A percentile compares a stretch with the other conserved stretches of the same genome.
phyloP scores from a whole-genome alignment of 2,329 filamentous ascomycete species.

The Diplocarpon rosae region DNA sequence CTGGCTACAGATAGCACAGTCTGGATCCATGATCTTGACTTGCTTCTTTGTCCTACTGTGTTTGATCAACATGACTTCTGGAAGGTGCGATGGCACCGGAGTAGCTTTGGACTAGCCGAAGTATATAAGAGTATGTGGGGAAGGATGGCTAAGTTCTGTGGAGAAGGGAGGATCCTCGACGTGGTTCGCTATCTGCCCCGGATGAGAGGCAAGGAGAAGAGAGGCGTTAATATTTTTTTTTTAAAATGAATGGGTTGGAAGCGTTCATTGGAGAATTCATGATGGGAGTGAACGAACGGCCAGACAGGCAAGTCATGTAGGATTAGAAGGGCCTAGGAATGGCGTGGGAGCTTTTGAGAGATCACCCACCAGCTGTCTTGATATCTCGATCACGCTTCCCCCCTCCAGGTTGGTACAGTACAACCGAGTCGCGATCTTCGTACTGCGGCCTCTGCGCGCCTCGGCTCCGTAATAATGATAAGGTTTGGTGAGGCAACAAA shows the following conservation, averaged over 20 bases:
- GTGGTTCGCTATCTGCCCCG: neutral
- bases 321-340: neutral
- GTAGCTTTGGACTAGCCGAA: neutral
- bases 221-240: neutral
- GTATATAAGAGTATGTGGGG: conserved; percentile 1
- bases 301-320: conserved; percentile 7
- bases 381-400: conserved; percentile 18
- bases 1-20: conserved; percentile 55
- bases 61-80: conserved; percentile 24
- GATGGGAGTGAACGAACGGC: conserved; percentile 11
- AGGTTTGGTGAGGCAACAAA: neutral
- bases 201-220: conserved; percentile 1
- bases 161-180: conserved; percentile 1
- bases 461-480: neutral
- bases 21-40: conserved; percentile 54
- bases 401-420: neutral
- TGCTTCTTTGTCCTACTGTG: conserved; percentile 25
- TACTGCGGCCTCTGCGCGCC: neutral
- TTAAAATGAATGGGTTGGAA: neutral
- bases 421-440: neutral
- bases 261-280: conserved; percentile 10
- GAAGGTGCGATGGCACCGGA: conserved; percentile 15
- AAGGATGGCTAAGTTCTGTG: neutral
- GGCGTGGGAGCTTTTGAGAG: conserved; percentile 7
- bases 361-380: conserved; percentile 16